These are phyloP conservation scores for Emiliania huxleyi DNA, from an alignment of 78 protist genomes.

Conservation along the genomic window DNA sequence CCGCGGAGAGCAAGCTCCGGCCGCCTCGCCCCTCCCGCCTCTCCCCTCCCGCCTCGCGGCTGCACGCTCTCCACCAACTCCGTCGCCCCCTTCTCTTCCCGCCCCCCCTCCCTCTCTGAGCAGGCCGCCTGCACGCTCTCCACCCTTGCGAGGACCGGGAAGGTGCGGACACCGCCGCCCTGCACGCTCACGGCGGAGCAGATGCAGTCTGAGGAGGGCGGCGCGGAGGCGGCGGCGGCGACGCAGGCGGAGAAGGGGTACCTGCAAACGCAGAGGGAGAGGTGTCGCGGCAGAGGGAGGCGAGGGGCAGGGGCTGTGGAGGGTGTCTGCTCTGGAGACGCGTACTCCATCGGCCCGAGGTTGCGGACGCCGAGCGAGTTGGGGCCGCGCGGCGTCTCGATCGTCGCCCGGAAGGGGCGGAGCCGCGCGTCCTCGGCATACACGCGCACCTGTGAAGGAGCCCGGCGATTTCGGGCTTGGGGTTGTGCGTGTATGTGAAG, in stretches of 20 bases:
- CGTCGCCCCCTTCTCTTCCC: too few relatives aligned
- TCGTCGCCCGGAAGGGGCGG: not conserved
- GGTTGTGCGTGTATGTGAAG: too few relatives aligned
- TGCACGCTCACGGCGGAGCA: not conserved
- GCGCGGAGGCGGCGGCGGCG: not conserved
- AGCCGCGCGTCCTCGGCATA: not conserved
- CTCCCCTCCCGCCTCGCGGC: too few relatives aligned
- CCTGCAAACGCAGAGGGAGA: too few relatives aligned
- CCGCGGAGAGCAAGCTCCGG: too few relatives aligned
- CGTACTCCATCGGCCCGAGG: not conserved
- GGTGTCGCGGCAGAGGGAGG: too few relatives aligned
- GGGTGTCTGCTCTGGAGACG: too few relatives aligned
- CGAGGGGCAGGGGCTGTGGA: too few relatives aligned
- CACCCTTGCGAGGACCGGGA: not conserved
- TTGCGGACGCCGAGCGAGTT: not conserved
- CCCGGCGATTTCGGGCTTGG: too few relatives aligned
- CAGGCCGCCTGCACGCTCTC: not conserved
- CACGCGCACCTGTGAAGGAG: not conserved
- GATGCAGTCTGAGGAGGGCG: not conserved
- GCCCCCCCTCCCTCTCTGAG: too few relatives aligned
- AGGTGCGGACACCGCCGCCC: not conserved
- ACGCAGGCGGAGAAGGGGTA: not conserved
- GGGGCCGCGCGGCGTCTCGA: not conserved
- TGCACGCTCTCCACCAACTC: too few relatives aligned
- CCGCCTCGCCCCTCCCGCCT: too few relatives aligned